Conservation (phyloP, 2,329 filamentous ascomycete species). For the Biscogniauxia marginata region DNA sequence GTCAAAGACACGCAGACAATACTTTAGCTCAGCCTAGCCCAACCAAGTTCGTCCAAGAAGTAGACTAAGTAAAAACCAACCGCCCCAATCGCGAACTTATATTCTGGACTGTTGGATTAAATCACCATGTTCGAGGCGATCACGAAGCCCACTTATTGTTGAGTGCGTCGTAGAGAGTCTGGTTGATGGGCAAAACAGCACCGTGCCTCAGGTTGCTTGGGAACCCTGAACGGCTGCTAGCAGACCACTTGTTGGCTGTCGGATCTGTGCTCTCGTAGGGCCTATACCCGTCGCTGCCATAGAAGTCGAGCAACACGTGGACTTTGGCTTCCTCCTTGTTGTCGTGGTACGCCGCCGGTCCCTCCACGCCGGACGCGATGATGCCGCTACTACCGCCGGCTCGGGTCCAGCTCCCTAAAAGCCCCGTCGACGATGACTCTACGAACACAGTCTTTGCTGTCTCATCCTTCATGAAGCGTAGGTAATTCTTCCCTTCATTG, state of each 20-base stretch:
- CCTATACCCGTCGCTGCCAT: conserved; percentile 46
- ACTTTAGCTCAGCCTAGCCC: neutral
- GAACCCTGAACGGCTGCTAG: conserved; percentile 41
- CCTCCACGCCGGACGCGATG: conserved; percentile 44
- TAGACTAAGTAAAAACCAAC: neutral
- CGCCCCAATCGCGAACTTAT: neutral
- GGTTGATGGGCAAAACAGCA: conserved; percentile 47
- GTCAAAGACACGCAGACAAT: neutral
- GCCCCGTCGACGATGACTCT: conserved; percentile 46
- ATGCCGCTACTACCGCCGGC: conserved; percentile 42
- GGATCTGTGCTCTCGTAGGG: conserved; percentile 48
- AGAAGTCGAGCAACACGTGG: conserved; percentile 51
- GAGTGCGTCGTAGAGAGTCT: conserved; percentile 42
- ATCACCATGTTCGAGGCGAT: neutral
- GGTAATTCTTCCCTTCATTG: conserved; percentile 39
- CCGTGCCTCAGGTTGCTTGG: conserved; percentile 51
- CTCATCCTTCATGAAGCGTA: conserved; percentile 57
- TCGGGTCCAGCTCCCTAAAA: conserved; percentile 52
- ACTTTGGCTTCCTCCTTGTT: conserved; percentile 39
- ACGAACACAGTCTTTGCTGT: conserved; percentile 50
- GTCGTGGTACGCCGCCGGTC: conserved; percentile 44
- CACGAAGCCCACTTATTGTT: conserved; percentile 35
- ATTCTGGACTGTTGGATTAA: neutral
- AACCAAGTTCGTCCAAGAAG: neutral
- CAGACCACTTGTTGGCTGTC: conserved; percentile 44